Evolutionary conservation across 2,329 filamentous ascomycete genomes (phyloP), one percentile per base, ranked within the genome.

Genomic region (Cladosporium sp.): DNA sequence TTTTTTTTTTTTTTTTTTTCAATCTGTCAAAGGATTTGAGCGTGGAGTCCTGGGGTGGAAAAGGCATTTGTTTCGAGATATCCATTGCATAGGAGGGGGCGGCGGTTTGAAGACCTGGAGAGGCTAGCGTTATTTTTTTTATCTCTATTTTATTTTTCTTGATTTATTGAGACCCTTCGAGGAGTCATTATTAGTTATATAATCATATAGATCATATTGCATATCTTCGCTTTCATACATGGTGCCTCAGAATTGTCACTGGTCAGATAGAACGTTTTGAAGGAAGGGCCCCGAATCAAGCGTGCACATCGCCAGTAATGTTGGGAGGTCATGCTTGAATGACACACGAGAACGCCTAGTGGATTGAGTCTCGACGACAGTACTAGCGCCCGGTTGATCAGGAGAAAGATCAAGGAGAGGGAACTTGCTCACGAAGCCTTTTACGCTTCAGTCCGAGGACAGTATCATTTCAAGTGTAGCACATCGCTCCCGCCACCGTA

Each of bases 401-500:
- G 7, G 29, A 31, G 29, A 31, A 31, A 3, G 29, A 7, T 31
- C 29, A 10, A 31, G 7, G 29, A 31, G 10, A 31, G 10, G 10
- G 29, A 5, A 31, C 29, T 26, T 40, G 35, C 35, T 16, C 35
- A 40, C 35, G 35, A 40, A 18, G 35, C 16, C 35, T 6, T 7
- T 18, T 5, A 18, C 35, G 5, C 35, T 6, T 40, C 35, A 6
- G 18, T 40, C 7, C 6, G 35, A 40, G 35, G 35, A 18, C 35
- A 40, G 35, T 16, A 16, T 56, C 55, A 71, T 65, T 76, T 77
- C 55, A 85, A 74, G 72, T 95, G 89, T 66, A 95, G 78, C 6
- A 97, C 92, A 73, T 99, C 91, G 69, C 93, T 97, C 0, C 95
- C 95, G 0, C 74, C 71, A 0, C 93, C 93, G 73, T 99, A 99